Percentiles rank a stretch among this genome's conserved stretches.
Conservation (phyloP, 2,329 filamentous ascomycete genomes). For the Ceratocystis cubensis region DNA sequence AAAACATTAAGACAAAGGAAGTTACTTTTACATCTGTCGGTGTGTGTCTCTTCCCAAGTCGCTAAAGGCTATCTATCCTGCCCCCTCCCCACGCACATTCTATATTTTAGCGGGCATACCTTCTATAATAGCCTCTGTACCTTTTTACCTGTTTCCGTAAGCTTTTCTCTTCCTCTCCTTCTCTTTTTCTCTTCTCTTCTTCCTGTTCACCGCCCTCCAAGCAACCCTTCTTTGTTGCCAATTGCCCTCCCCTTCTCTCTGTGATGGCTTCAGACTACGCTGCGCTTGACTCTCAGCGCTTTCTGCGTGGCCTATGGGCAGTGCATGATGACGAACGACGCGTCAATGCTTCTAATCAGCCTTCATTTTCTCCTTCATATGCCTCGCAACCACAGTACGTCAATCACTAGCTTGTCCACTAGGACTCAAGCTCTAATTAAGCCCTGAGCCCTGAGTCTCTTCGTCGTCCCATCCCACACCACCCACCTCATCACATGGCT, state of each 20-base stretch:
- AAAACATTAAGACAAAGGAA: background rate
- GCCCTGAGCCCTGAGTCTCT: background rate
- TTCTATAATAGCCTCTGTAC: too few relatives aligned
- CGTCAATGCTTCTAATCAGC: background rate
- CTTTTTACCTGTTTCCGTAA: too few relatives aligned
- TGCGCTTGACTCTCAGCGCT: conserved; percentile 14
- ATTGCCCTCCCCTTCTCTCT: background rate
- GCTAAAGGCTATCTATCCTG: background rate
- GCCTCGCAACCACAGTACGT: background rate
- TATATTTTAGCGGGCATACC: too few relatives aligned
- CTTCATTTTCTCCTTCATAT: background rate
- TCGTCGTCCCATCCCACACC: background rate
- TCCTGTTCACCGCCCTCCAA: background rate
- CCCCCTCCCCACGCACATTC: background rate
- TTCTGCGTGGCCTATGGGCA: conserved; percentile 13
- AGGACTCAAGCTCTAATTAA: background rate
- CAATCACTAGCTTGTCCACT: background rate
- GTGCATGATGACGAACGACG: conserved; percentile 7
- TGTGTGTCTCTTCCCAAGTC: background rate
- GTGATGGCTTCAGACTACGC: conserved; percentile 6
- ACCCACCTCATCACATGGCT: background rate
- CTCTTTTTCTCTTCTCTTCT: conserved; percentile 7
- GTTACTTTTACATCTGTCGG: background rate
- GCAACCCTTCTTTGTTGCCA: background rate
- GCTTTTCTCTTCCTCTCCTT: background rate